phyloP scores from a whole-genome alignment of 2,329 filamentous ascomycete genomes.

The Monosporascus ibericus region DNA sequence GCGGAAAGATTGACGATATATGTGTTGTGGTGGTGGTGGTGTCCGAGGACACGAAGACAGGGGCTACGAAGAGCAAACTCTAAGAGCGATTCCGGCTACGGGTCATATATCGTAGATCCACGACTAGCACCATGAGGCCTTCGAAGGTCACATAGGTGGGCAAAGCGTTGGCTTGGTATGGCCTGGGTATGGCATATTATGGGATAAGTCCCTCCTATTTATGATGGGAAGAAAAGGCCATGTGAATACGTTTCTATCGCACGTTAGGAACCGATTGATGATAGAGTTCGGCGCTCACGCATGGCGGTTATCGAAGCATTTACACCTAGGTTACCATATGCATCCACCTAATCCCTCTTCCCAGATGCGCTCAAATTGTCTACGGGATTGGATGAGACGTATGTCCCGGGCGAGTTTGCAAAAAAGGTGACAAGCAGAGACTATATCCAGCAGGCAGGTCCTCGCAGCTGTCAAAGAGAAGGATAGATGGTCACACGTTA shows the following conservation, averaged over 20 bases:
- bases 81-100: constrained; percentile 6
- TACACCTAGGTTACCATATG: not conserved
- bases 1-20: constrained; percentile 95
- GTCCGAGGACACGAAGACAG: constrained; percentile 48
- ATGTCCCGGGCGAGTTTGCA: too few relatives aligned
- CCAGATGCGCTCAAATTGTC: not conserved
- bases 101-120: not conserved
- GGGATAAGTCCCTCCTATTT: not conserved
- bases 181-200: not conserved
- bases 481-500: too few relatives aligned
- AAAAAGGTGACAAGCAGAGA: too few relatives aligned
- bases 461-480: too few relatives aligned
- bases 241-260: not conserved
- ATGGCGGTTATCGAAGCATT: not conserved
- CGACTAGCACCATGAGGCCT: not conserved
- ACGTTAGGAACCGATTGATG: not conserved
- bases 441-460: too few relatives aligned
- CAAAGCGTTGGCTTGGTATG: not conserved
- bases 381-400: too few relatives aligned
- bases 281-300: not conserved
- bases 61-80: constrained; percentile 19
- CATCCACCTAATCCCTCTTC: not conserved
- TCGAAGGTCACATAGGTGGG: not conserved
- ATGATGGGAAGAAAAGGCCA: not conserved
- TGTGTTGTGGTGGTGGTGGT: constrained; percentile 78